Percentiles rank a stretch among this genome's conserved stretches.
Conservation (phyloP, 441 rosid species). For the Mallotus repandus region DNA sequence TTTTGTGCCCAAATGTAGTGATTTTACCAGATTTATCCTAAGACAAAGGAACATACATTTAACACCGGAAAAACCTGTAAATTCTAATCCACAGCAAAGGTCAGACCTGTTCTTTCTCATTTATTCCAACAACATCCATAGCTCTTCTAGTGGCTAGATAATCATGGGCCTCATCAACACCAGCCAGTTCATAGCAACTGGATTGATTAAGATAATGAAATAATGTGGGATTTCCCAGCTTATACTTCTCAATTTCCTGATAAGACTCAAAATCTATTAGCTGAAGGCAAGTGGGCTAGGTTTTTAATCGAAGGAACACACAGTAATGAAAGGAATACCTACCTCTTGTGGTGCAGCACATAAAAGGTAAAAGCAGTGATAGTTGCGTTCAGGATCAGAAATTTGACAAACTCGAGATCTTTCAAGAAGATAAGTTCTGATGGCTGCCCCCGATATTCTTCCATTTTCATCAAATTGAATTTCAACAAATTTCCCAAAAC, state of each 20-base stretch:
- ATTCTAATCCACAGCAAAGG: constrained; percentile 18
- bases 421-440: constrained; percentile 91
- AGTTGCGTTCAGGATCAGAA: constrained; percentile 90
- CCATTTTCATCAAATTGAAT: constrained; percentile 79
- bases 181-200: constrained; percentile 72
- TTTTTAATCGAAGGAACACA: constrained; percentile 15
- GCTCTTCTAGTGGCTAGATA: constrained; percentile 86
- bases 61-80: constrained; percentile 8
- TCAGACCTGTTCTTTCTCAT: constrained; percentile 69
- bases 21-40: no score
- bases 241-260: constrained; percentile 82
- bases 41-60: not conserved
- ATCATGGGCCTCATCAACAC: constrained; percentile 65
- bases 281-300: constrained; percentile 19
- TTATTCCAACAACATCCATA: constrained; percentile 87
- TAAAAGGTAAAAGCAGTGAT: constrained; percentile 87
- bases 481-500: constrained; percentile 96
- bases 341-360: constrained; percentile 93
- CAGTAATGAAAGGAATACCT: constrained; percentile 15
- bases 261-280: constrained; percentile 27
- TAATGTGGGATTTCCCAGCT: constrained; percentile 77
- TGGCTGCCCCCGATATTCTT: constrained; percentile 96
- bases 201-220: constrained; percentile 96
- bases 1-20: no score
- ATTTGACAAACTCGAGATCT: constrained; percentile 94